These are phyloP conservation scores for Erythrobasidium yunnanense DNA, from an alignment of 768 basidiomycete genomes.

Conservation along the genomic window DNA sequence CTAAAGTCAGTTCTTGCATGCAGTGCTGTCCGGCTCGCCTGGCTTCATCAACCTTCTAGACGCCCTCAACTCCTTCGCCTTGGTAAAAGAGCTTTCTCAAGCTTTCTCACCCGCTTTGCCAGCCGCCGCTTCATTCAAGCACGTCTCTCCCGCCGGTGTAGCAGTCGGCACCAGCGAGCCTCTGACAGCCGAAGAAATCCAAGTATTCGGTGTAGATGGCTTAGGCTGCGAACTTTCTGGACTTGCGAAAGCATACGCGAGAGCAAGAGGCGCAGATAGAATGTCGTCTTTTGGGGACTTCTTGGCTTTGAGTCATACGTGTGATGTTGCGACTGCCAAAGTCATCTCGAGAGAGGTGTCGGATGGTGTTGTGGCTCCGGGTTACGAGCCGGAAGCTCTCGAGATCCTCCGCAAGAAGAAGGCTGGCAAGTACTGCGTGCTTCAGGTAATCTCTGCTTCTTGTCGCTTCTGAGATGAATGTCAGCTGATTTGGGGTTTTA, in stretches of 20 bases:
- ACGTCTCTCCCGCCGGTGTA: slow-evolving; percentile 94
- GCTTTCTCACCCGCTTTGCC: slow-evolving; percentile 62
- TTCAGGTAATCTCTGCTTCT: slow-evolving; percentile 58
- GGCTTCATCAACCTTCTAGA: slow-evolving; percentile 98
- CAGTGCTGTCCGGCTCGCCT: slow-evolving; percentile 83
- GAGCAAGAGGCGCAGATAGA: slow-evolving; percentile 91
- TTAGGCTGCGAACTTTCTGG: slow-evolving; percentile 78
- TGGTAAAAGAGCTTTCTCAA: slow-evolving; percentile 84
- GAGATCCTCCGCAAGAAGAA: slow-evolving; percentile 92
- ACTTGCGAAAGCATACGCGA: slow-evolving; percentile 84
- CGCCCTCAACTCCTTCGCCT: slow-evolving; percentile 89
- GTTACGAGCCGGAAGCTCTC: slow-evolving; percentile 74
- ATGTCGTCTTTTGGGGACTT: slow-evolving; percentile 99
- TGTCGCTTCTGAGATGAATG: background rate
- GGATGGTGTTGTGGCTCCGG: slow-evolving; percentile 94
- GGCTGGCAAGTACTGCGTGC: slow-evolving; percentile 93
- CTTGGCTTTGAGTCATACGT: slow-evolving; percentile 82
- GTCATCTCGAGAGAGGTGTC: slow-evolving; percentile 99
- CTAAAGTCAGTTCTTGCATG: background rate
- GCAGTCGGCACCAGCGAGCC: slow-evolving; percentile 66
- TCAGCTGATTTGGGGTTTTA: background rate
- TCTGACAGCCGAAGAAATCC: slow-evolving; percentile 70
- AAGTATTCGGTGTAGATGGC: slow-evolving; percentile 93
- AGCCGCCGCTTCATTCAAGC: slow-evolving; percentile 98
- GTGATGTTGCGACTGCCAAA: slow-evolving; percentile 85